Evolutionary conservation across 768 basidiomycete species (phyloP).

Genomic region (Boletales sp.): DNA sequence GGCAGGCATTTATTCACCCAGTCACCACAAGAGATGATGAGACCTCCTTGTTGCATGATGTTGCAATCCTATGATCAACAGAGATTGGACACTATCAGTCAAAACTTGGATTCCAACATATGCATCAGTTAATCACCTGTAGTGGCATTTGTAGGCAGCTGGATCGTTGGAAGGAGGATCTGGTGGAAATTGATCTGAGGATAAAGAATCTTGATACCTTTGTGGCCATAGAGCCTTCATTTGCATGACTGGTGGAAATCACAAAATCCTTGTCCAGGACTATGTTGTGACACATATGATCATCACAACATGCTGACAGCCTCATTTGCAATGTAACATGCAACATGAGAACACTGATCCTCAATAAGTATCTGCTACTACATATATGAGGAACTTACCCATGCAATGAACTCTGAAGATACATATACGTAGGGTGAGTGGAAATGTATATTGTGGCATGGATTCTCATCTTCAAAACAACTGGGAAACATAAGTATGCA

Average conservation of each 20-base stretch:
- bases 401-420: slow-evolving; percentile 33
- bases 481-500: slow-evolving; percentile 37
- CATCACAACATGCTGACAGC: too few relatives aligned
- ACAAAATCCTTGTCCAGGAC: too few relatives aligned
- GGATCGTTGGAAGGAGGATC: slow-evolving; percentile 30
- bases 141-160: slow-evolving; percentile 23
- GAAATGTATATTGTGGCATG: slow-evolving; percentile 24
- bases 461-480: slow-evolving; percentile 26
- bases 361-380: slow-evolving; percentile 33
- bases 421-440: slow-evolving; percentile 29
- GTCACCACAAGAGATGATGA: not conserved
- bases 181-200: not conserved
- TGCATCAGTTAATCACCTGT: slow-evolving; percentile 36
- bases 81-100: not conserved
- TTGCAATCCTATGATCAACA: slow-evolving; percentile 16
- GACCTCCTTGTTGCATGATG: slow-evolving; percentile 17
- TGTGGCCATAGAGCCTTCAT: slow-evolving; percentile 2
- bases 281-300: too few relatives aligned
- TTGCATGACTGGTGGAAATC: slow-evolving; percentile 24
- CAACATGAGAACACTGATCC: slow-evolving; percentile 33
- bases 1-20: slow-evolving; percentile 12
- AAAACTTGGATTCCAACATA: slow-evolving; percentile 34
- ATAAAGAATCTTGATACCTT: slow-evolving; percentile 10
- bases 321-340: too few relatives aligned
- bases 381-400: slow-evolving; percentile 40